Evolutionary conservation across 2,329 filamentous ascomycete genomes (phyloP).

Genomic region (Juglanconis juglandina): DNA sequence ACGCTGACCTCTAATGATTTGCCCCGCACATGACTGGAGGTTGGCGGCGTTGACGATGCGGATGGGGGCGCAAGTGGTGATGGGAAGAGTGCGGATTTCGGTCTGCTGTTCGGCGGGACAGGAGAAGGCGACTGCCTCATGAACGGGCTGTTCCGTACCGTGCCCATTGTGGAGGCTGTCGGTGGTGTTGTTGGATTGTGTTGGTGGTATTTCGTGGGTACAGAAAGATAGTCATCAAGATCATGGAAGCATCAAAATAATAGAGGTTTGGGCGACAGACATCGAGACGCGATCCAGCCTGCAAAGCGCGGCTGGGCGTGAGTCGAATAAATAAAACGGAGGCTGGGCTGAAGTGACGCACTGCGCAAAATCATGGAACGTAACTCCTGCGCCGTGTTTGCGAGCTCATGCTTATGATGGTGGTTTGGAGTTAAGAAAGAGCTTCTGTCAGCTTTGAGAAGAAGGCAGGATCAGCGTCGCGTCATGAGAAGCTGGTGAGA

Average conservation of each 20-base stretch:
- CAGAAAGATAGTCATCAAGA: slow-evolving; percentile 9
- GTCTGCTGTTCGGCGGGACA: slow-evolving; percentile 53
- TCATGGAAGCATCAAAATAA: slow-evolving; percentile 17
- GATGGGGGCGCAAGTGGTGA: slow-evolving; percentile 30
- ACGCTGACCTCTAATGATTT: slow-evolving; percentile 10
- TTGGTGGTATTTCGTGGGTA: neutral
- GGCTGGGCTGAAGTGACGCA: neutral
- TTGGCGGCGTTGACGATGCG: neutral
- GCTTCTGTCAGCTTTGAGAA: neutral
- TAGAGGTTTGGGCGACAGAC: neutral
- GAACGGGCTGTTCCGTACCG: slow-evolving; percentile 78
- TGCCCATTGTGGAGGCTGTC: slow-evolving; percentile 27
- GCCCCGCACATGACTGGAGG: slow-evolving; percentile 6
- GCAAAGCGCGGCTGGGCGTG: neutral
- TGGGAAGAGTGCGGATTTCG: slow-evolving; percentile 72
- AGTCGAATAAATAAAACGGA: neutral
- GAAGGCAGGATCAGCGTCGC: neutral
- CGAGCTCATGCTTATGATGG: slow-evolving; percentile 11
- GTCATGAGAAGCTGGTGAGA: neutral
- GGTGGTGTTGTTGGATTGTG: neutral
- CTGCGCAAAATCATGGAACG: slow-evolving; percentile 1
- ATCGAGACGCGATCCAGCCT: slow-evolving; percentile 5
- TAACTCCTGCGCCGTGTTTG: neutral
- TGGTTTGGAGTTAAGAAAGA: neutral
- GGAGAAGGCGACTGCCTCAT: slow-evolving; percentile 67